Evolutionary conservation across 176 grass and related monocot species (phyloP), one percentile per base, ranked within the genome.

Genomic region (Saccharum spontaneum): DNA sequence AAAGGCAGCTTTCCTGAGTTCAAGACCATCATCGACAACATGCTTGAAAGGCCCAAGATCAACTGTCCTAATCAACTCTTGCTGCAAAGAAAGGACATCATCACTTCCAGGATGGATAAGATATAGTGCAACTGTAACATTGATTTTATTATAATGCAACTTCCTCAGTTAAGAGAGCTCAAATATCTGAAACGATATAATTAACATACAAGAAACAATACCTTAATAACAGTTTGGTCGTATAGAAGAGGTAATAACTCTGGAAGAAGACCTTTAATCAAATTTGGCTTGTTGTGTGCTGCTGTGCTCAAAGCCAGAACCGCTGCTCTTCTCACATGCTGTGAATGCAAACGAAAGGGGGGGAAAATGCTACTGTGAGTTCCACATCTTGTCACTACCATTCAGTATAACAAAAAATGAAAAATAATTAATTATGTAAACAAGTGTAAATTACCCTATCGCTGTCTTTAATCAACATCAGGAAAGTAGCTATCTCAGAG

Each of bases 31-130:
- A 52, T 94, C 94, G 41, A 97, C 94, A 82, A 97, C 89, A 73
- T 97, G 94, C 80, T 97, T 97, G 83, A 97, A 97, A 81, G 94
- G 92, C 43, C 94, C 94, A 69, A 97, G 87, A 89, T 97, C 94
- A 68, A 97, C 94, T 60, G 92, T 97, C 57, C 94, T 92, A 78
- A 97, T 85, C 80, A 97, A 77, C 77, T 97, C 92, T 97, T 92
- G 76, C 92, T 97, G 94, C 61, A 87, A 74, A 82, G 18, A 31
- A 60, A 88, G 31, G 2, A 77, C 71, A 84, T 34, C 10, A 54
- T 70, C 78, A 73, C 39, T 33, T 67, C 46, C 33, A 67, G 70
- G 18, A 85, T 63, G 40, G 15, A 64, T 77, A 73, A 34, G 41
- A 75, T 41, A 60, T 15, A n/a, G 5, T 31, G 48, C 68, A 78